These are phyloP conservation scores for Pythium rishiriense DNA, from an alignment of 352 stramenopile species.

Conservation along the genomic window DNA sequence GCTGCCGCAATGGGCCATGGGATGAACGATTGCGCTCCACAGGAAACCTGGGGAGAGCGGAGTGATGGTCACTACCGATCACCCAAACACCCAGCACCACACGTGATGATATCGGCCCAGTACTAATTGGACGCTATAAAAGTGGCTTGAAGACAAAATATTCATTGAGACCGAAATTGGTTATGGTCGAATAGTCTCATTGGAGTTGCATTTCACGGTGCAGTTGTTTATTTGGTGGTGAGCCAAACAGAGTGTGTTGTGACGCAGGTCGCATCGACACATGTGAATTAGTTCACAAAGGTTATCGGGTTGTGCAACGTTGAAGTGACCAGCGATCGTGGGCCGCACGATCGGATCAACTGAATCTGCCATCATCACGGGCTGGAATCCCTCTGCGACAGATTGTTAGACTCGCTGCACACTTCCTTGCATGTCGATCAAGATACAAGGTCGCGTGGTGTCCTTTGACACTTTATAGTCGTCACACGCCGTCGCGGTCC, in stretches of 20 bases:
- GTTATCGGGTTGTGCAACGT: constrained; percentile 28
- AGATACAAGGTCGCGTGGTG: too few relatives aligned
- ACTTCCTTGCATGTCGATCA: too few relatives aligned
- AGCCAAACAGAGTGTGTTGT: constrained; percentile 1
- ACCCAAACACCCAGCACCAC: constrained; percentile 28
- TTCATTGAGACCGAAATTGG: not conserved
- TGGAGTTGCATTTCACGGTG: constrained; percentile 7
- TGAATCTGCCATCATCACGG: not conserved
- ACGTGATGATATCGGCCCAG: constrained; percentile 4
- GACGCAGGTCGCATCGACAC: constrained; percentile 2
- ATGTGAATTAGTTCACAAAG: constrained; percentile 11
- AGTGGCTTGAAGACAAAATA: not conserved
- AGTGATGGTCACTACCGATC: constrained; percentile 23
- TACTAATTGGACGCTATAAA: constrained; percentile 6
- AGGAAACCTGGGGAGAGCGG: constrained; percentile 16
- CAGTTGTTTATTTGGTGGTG: constrained; percentile 5
- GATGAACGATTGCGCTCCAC: constrained; percentile 25
- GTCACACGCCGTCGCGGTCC: not conserved
- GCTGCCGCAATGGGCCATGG: not conserved
- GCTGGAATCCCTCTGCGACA: not conserved
- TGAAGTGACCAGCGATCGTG: constrained; percentile 27
- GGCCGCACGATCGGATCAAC: constrained; percentile 9
- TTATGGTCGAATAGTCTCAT: constrained; percentile 13
- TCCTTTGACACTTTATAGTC: too few relatives aligned
- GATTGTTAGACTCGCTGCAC: too few relatives aligned